Evolutionary conservation across 352 stramenopile species (phyloP), one percentile per base, ranked within the genome.

Genomic region (Aphanomyces invadans): DNA sequence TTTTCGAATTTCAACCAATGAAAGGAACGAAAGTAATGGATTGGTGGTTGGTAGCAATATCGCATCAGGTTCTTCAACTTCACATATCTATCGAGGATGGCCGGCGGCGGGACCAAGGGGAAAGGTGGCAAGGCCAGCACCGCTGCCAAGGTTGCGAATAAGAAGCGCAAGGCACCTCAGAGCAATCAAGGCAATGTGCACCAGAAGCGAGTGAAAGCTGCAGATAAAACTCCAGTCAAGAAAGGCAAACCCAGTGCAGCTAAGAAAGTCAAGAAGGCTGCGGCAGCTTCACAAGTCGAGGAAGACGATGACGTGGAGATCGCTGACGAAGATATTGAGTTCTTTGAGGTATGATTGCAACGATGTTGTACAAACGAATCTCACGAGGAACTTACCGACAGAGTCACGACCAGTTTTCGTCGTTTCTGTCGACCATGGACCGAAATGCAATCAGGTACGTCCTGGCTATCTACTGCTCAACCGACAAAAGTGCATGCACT

Each of bases 401-500:
- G 46, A 19, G 17, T 19, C 46, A 61, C 60, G 70, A 70, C n/a
- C 62, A 74, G 46, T 90, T 82, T 48, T 86, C 82, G 54, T 81
- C 73, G 12, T 95, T 95, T 66, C 62, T 95, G 44, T 73, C 79
- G 29, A 83, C 84, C n/a, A 89, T 95, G 80, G 82, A 95, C 70
- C 49, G 74, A 29, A 86, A 85, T 65, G 72, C 77, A 44, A 62
- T 92, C 62, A 80, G 61, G 70, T 74, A 70, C 23, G 42, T n/a
- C n/a, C n/a, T n/a, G n/a, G n/a, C n/a, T n/a, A n/a, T n/a, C n/a
- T n/a, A n/a, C n/a, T n/a, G n/a, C n/a, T n/a, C n/a, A n/a, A n/a
- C n/a, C n/a, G n/a, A n/a, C n/a, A n/a, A n/a, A n/a, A n/a, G n/a
- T n/a, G n/a, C n/a, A n/a, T n/a, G n/a, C n/a, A n/a, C n/a, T n/a